Evolutionary conservation across 1,284 basidiomycete species (phyloP), one percentile per base, ranked within the genome.

Genomic region (Fistulinella staudtii): DNA sequence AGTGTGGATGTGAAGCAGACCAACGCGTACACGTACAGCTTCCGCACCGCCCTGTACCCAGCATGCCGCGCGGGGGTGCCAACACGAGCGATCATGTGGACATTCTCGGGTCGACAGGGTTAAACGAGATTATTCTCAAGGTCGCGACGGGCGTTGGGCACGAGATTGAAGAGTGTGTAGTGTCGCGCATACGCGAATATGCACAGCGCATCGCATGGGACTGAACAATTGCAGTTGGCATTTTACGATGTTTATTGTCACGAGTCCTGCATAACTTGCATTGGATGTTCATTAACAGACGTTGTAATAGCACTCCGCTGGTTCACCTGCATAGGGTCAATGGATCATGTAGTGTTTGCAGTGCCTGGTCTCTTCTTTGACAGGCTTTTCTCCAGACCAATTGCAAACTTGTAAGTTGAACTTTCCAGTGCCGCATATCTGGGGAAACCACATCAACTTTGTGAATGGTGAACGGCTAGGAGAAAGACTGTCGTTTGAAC

Each of bases 1-100:
- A 42, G 39, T n/a, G n/a, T n/a, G 10, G 40, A 39, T 40, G 44
- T 25, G 34, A 6, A 10, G 36, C 28, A 21, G 31, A 45, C 47
- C 55, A 39, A 49, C 29, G 36, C 43, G 47, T 20, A 41, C 37
- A 51, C 31, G 35, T 11, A 10, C 49, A 92, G 89, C 79, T 97
- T 49, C 82, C 85, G 35, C 95, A 99, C 71, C 76, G 77, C 17
- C 95, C 95, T 1, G 75, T 87, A n/a, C n/a, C n/a, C 10, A 78
- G 70, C 46, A 91, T 79, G 63, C 95, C 77, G 4, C 79, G 95
- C 30, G 95, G 95, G 29, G 96, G 95, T 0, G 86, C 92, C 8
- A 87, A 87, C 51, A 94, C 93, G 0, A 82, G 84, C 38, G 91
- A 93, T 61, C 93, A 98, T 58, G 85, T 99, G 27, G 95, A 99